A percentile compares a stretch with the other conserved stretches of the same genome.
These are phyloP conservation scores for Colletotrichum sp. DNA, from an alignment of 2,329 filamentous ascomycete genomes.

Conservation along the genomic window DNA sequence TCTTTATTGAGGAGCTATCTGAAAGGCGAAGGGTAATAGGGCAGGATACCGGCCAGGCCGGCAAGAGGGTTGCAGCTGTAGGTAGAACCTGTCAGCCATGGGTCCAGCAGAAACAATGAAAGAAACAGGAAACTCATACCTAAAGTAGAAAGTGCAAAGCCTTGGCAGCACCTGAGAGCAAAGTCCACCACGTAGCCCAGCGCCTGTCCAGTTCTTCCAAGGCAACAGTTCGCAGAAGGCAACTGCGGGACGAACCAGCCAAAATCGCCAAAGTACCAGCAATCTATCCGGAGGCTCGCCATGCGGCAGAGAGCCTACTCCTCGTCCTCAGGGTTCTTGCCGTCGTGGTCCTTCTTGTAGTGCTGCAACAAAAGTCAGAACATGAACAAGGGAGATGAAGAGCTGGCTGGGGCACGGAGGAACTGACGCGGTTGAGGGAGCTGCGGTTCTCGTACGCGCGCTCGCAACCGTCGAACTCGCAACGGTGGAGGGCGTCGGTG, in stretches of 20 bases:
- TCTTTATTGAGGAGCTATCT: neutral
- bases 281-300: accelerated
- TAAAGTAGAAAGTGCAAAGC: neutral
- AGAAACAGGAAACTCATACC: accelerated
- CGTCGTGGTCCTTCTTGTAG: neutral
- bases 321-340: neutral
- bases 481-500: neutral
- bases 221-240: neutral
- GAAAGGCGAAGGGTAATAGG: neutral
- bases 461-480: neutral
- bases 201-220: neutral
- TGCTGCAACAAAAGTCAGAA: neutral
- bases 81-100: neutral
- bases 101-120: neutral
- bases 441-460: neutral
- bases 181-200: neutral
- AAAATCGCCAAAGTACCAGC: neutral
- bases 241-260: neutral
- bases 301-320: neutral
- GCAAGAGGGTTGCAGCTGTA: neutral
- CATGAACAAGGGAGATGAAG: neutral
- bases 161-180: neutral
- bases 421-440: neutral
- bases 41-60: neutral
- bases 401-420: neutral